Evolutionary conservation across 768 basidiomycete genomes (phyloP), one percentile per base, ranked within the genome.

Genomic region (Thelephora ganbajun): DNA sequence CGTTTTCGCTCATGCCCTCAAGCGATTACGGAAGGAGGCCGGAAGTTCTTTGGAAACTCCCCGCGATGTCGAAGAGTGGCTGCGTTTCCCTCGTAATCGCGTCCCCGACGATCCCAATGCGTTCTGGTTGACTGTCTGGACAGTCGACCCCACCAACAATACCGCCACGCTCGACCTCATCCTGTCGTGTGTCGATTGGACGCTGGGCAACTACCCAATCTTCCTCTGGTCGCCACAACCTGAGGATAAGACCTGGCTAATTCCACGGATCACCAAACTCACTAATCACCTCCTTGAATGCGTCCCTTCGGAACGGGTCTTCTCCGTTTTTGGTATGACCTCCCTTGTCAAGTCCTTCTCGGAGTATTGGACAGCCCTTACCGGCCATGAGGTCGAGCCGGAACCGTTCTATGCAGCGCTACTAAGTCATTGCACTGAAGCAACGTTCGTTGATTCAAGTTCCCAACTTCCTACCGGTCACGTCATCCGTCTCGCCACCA

Each of bases 91-190:
- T 7, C 12, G 39, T 14, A 6, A n/a, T 9, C 7, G 39, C 18
- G 14, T 18, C 14, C 62, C 19, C 52, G 46, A 34, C 48, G 43
- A 20, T 43, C 48, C 34, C 13, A 60, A 56, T 26, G 62, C 65
- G 22, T 62, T 75, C 54, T 77, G 74, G 76, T 57, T 77, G 46
- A 73, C 74, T 4, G 52, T 72, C 22, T 75, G 71, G 69, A 67
- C 69, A 22, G 54, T 54, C 3, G 57, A 62, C 14, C 44, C 62
- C n/a, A 55, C 60, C 12, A 58, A 59, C 33, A 23, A 45, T 1
- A 50, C 51, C 11, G 59, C 54, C 19, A 58, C 59, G 1, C 64
- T 74, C 42, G 68, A 72, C 20, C 51, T 74, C 36, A 64, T 72
- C 35, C 46, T 79, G 39, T 64, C 75, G 11, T 78, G 74, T 53